A percentile compares a stretch with the other conserved stretches of the same genome.
Conservation (phyloP, 2,329 filamentous ascomycete genomes). For the Ascochyta clinopodiicola region DNA sequence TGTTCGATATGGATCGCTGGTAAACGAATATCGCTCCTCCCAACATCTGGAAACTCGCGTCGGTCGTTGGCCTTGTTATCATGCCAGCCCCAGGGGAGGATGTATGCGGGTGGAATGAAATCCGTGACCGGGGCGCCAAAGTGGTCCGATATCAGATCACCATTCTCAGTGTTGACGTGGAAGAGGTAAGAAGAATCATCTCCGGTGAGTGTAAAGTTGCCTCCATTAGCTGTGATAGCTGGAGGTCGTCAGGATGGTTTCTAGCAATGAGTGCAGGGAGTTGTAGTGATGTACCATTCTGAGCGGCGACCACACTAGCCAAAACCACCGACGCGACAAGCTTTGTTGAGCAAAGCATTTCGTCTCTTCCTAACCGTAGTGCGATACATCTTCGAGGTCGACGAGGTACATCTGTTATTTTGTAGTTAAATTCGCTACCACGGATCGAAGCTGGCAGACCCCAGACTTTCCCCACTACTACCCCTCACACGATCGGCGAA, state of each 20-base stretch:
- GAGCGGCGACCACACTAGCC: slow-evolving; percentile 4
- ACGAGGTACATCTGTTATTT: slow-evolving; percentile 10
- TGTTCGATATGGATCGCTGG: slow-evolving; percentile 69
- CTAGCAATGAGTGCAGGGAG: neutral
- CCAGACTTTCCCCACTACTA: neutral
- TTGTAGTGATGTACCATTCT: slow-evolving; percentile 1
- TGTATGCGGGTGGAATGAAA: slow-evolving; percentile 53
- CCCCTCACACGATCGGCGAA: neutral
- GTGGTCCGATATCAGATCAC: slow-evolving; percentile 66
- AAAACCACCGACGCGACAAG: neutral
- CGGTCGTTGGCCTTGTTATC: slow-evolving; percentile 58
- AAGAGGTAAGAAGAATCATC: slow-evolving; percentile 67
- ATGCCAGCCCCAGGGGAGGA: slow-evolving; percentile 60
- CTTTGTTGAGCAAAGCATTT: slow-evolving; percentile 4
- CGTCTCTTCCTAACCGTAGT: neutral
- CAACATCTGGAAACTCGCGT: slow-evolving; percentile 69
- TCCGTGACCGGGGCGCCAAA: slow-evolving; percentile 65
- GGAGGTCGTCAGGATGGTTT: neutral
- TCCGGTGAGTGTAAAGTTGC: slow-evolving; percentile 64
- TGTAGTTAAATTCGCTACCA: slow-evolving; percentile 7
- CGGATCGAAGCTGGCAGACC: neutral
- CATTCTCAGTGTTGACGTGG: slow-evolving; percentile 63
- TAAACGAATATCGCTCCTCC: slow-evolving; percentile 67
- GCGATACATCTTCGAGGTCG: neutral
- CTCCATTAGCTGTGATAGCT: slow-evolving; percentile 62